Evolutionary conservation across 306 rosid species (phyloP).

Genomic region (Psophocarpus tetragonolobus): DNA sequence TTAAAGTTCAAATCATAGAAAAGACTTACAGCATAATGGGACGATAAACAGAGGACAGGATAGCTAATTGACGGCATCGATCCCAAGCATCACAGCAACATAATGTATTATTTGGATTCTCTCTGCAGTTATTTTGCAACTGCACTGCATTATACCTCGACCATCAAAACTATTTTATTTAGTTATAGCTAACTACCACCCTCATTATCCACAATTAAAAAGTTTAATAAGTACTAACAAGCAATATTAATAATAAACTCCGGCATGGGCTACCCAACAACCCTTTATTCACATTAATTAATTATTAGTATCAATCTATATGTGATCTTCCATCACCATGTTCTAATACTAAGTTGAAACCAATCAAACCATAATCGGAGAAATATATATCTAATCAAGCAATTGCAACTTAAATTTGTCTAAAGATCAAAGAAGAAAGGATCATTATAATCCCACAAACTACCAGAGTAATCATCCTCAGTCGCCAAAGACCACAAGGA

Average conservation of each 20-base stretch:
- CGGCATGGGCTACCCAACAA: background rate
- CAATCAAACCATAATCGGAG: background rate
- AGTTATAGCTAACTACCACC: background rate
- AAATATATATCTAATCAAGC: background rate
- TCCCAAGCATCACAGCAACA: slow-evolving; percentile 2
- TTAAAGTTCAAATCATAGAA: background rate
- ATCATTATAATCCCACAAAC: slow-evolving; percentile 81
- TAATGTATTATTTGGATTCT: background rate
- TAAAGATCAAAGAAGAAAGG: slow-evolving; percentile 68
- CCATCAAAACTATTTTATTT: background rate
- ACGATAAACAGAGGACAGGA: background rate
- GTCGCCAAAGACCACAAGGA: slow-evolving; percentile 59
- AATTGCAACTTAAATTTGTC: background rate
- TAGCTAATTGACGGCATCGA: no score
- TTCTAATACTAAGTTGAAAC: background rate
- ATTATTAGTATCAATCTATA: background rate
- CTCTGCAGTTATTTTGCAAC: background rate
- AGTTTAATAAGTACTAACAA: background rate
- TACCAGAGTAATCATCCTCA: slow-evolving; percentile 56
- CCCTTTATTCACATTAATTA: slow-evolving; percentile 14
- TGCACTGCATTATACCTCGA: background rate
- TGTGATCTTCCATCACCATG: background rate
- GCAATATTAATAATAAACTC: background rate
- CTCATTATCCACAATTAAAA: background rate
- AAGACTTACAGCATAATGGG: background rate